phyloP scores from a whole-genome alignment of 2,329 filamentous ascomycete species.

The Aspergillus transmontanensis region DNA sequence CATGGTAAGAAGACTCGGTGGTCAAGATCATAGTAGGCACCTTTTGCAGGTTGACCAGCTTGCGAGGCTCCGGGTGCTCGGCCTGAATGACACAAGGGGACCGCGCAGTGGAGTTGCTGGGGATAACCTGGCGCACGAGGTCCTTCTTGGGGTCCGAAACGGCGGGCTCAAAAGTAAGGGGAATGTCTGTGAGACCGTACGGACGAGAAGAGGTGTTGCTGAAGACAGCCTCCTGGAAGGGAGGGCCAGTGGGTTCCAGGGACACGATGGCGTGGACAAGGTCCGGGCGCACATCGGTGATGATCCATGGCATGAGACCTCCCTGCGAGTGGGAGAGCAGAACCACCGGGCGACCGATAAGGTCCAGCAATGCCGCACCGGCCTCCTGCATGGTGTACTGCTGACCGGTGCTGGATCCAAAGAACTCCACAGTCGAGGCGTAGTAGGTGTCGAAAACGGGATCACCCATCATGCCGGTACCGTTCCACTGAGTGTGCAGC shows the following conservation, averaged over 20 bases:
- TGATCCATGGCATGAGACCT: constrained; percentile 48
- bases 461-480: constrained; percentile 35
- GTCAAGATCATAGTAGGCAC: constrained; percentile 57
- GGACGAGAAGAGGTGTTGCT: constrained; percentile 15
- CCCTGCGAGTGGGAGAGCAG: constrained; percentile 55
- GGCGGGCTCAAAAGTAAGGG: constrained; percentile 17
- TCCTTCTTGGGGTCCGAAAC: constrained; percentile 15
- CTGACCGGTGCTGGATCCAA: constrained; percentile 18
- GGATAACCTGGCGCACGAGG: constrained; percentile 16
- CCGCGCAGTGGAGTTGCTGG: constrained; percentile 9
- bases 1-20: constrained; percentile 57
- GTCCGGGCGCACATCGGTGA: constrained; percentile 51
- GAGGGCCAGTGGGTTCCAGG: constrained; percentile 58
- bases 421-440: constrained; percentile 21
- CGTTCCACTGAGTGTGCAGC: constrained; percentile 46
- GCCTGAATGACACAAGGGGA: constrained; percentile 42
- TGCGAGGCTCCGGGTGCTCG: constrained; percentile 36
- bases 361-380: constrained; percentile 26
- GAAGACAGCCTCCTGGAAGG: constrained; percentile 18
- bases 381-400: constrained; percentile 20
- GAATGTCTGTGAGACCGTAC: constrained; percentile 25
- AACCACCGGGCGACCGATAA: constrained; percentile 23
- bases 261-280: constrained; percentile 54
- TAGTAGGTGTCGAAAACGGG: constrained; percentile 32
- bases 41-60: constrained; percentile 53